Percentiles rank a stretch among this genome's conserved stretches.
These are phyloP conservation scores for Pilaira anomala DNA, from an alignment of 192 early-diverging fungal species.

Conservation along the genomic window DNA sequence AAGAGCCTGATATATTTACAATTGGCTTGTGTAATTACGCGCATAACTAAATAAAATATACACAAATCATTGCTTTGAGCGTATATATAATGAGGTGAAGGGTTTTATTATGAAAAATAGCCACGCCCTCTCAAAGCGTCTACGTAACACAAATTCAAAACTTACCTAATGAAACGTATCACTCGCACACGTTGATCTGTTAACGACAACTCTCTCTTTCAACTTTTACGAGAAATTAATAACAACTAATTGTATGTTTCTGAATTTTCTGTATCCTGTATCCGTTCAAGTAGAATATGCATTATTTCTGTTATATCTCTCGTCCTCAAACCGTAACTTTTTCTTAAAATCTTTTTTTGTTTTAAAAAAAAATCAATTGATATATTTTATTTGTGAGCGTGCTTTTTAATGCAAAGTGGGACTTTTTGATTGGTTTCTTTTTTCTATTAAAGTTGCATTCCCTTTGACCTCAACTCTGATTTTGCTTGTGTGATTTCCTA, in stretches of 20 bases:
- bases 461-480: conserved; percentile 68
- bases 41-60: too few relatives aligned
- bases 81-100: too few relatives aligned
- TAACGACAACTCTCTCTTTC: too few relatives aligned
- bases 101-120: too few relatives aligned
- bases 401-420: background rate
- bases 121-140: conserved; percentile 92
- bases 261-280: conserved; percentile 97
- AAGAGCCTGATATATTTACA: too few relatives aligned
- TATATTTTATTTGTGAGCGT: background rate
- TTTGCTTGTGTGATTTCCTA: conserved; percentile 87
- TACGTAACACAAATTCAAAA: conserved; percentile 99
- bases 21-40: too few relatives aligned
- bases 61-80: too few relatives aligned
- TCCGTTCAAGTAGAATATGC: too few relatives aligned
- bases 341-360: conserved; percentile 1
- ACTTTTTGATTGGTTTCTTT: conserved; percentile 2
- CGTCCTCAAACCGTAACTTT: background rate
- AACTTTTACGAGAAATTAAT: too few relatives aligned
- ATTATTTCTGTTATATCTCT: too few relatives aligned
- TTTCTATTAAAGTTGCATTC: conserved; percentile 50
- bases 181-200: conserved; percentile 95
- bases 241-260: conserved; percentile 99
- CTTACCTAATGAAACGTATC: conserved; percentile 99
- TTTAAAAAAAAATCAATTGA: background rate